phyloP scores from a whole-genome alignment of 2,329 filamentous ascomycete species.

The Xylariaceae sp. region DNA sequence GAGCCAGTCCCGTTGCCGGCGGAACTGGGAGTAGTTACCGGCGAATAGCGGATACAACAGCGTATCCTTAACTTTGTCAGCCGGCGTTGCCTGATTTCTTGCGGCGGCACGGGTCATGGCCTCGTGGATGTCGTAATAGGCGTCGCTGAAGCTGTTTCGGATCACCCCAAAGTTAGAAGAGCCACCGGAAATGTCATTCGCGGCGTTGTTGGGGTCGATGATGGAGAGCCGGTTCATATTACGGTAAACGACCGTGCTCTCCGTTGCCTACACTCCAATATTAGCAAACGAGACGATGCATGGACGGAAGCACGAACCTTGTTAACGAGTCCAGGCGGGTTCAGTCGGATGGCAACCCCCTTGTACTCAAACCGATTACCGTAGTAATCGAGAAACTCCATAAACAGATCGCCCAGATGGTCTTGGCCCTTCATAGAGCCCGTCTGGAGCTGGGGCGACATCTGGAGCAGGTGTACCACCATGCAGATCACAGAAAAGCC shows the following conservation, averaged over 20 bases:
- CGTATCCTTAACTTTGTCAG: constrained; percentile 38
- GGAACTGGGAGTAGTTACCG: constrained; percentile 54
- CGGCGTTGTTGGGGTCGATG: constrained; percentile 79
- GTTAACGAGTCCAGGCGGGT: constrained; percentile 66
- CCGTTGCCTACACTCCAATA: constrained; percentile 36
- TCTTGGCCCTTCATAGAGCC: constrained; percentile 53
- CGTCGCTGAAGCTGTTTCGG: constrained; percentile 62
- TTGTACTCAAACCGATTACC: constrained; percentile 73
- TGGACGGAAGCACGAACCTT: constrained; percentile 47
- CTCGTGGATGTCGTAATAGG: constrained; percentile 51
- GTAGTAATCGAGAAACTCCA: constrained; percentile 87
- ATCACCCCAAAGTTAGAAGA: constrained; percentile 67
- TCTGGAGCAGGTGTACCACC: constrained; percentile 80
- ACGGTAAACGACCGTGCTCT: constrained; percentile 47
- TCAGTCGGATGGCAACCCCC: constrained; percentile 67
- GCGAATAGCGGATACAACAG: constrained; percentile 68
- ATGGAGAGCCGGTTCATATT: constrained; percentile 71
- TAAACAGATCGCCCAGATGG: constrained; percentile 73
- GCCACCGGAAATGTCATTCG: constrained; percentile 87
- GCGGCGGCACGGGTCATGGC: constrained; percentile 50
- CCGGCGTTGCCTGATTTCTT: constrained; percentile 28
- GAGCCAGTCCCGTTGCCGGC: constrained; percentile 43
- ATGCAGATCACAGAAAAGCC: constrained; percentile 94
- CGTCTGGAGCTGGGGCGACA: constrained; percentile 66
- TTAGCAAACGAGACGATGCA: constrained; percentile 16